Base-by-base conservation (phyloP, 306 rosid species). In the Spatholobus suberectus region DNA sequence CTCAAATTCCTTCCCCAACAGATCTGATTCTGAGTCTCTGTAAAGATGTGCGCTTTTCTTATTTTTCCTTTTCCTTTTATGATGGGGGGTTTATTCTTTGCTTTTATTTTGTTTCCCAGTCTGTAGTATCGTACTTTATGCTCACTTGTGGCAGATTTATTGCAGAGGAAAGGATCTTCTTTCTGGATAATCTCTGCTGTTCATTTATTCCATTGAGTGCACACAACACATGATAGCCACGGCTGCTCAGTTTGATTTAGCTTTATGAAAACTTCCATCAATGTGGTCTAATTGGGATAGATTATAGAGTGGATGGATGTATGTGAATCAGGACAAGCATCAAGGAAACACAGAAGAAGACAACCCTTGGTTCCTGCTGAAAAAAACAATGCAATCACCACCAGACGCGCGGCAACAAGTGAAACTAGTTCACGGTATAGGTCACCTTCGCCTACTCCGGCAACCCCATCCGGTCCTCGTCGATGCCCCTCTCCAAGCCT, bases 281-380 rank as follows among this genome's bases (percentile, higher is more conserved):
- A 92, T 92, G 94, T 90, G 92, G 94, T 94, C 83, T 92, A 66
- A 82, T 84, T 88, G 90, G 85, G 89, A 67, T 85, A 11, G 52
- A 13, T 10, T 40, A 40, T 46, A 61, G 94, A 80, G 92, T 91
- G 94, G 96, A 96, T 96, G 99, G 99, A 96, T 90, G 90, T 87
- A 82, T 86, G 81, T 85, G 92, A 90, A 84, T 89, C 94, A 75
- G 89, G 78, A 85, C 88, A 72, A 76, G 92, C 88, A 87, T 90
- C 87, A 66, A 77, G 85, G 87, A 94, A 87, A 92, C 89, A 83
- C 20, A 73, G 85, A 81, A 78, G 82, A 37, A 66, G 72, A 66
- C 72, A 66, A 61, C 94, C 92, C 73, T 87, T 94, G 96, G 87
- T 83, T 82, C 89, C 92, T 1, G 91, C 97, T n/a, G 92, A 88